phyloP scores from a whole-genome alignment of 2,329 filamentous ascomycete species.

The Pseudopithomyces maydicus region DNA sequence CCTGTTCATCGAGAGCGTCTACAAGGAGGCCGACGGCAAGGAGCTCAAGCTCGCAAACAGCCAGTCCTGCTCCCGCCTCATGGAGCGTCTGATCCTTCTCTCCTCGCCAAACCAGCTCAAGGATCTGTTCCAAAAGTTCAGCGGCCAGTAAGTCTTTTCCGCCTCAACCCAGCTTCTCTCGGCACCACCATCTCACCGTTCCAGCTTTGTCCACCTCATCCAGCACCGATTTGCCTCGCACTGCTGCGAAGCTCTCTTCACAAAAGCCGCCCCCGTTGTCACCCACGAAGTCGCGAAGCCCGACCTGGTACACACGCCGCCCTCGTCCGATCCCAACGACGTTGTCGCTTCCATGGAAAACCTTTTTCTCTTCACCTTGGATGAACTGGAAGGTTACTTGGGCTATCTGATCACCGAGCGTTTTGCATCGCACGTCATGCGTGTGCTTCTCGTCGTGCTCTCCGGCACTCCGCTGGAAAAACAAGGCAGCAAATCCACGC shows the following conservation, averaged over 20 bases:
- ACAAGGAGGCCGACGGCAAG: slow-evolving; percentile 84
- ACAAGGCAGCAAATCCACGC: slow-evolving; percentile 63
- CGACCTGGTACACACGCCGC: slow-evolving; percentile 47
- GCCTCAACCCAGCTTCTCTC: background rate
- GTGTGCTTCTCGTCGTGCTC: slow-evolving; percentile 83
- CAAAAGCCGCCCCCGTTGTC: slow-evolving; percentile 78
- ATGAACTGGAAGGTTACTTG: slow-evolving; percentile 86
- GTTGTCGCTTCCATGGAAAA: slow-evolving; percentile 75
- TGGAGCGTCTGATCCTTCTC: slow-evolving; percentile 88
- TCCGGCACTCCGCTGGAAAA: slow-evolving; percentile 81
- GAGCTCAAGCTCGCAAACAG: slow-evolving; percentile 95
- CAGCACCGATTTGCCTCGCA: slow-evolving; percentile 97
- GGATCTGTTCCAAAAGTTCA: slow-evolving; percentile 82
- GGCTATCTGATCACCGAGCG: slow-evolving; percentile 82
- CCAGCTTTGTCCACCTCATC: slow-evolving; percentile 79
- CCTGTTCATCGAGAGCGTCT: slow-evolving; percentile 75
- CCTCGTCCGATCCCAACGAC: slow-evolving; percentile 55
- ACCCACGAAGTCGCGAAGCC: slow-evolving; percentile 69
- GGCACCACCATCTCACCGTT: slow-evolving; percentile 18
- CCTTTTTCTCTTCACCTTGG: slow-evolving; percentile 79
- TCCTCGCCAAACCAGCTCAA: slow-evolving; percentile 83
- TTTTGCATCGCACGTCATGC: slow-evolving; percentile 89
- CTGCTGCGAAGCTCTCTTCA: slow-evolving; percentile 92
- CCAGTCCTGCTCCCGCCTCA: slow-evolving; percentile 89
- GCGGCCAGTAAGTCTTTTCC: slow-evolving; percentile 64